Base-by-base conservation (phyloP, 2,329 filamentous ascomycete genomes). In the Talaromyces sp. region DNA sequence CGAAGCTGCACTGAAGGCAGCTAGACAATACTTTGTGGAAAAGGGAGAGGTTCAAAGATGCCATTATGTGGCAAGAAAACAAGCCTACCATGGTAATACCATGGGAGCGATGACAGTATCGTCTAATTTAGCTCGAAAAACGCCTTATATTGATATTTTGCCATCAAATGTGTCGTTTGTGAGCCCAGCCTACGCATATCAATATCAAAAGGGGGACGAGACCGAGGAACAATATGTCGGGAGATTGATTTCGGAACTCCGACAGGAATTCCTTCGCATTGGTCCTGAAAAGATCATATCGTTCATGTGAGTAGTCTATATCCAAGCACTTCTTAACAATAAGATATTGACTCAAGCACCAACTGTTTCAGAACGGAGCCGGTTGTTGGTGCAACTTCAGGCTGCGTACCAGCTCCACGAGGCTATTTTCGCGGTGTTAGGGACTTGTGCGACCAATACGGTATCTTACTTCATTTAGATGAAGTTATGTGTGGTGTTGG, bases 381-480 rank as follows among this genome's bases (percentile, higher is more conserved):
- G 0, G 79, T 91, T 13, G 35, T 46, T 36, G 53, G 53, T 21
- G 53, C 53, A 25, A 46, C 53, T 5, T 46, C 36, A 0, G 89
- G 88, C 0, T 89, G 86, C 65, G 84, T 89, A 1, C 80, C 85
- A 1, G 77, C 86, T 0, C 78, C 86, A 0, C 74, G 77, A 0
- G 88, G 88, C 0, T 94, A 94, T 63, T 84, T 92, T 48, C 73
- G 77, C 48, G 87, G 86, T 0, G 83, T 93, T 70, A 81, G 81
- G 64, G 75, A 76, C 2, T 76, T 94, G 1, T 93, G 89, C 69
- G 80, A 86, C 54, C 83, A 82, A 61, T 79, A 93, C 66, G 89
- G 87, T 0, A 84, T 86, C 0, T 80, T 94, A 0, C 77, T 94
- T 19, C 86, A 93, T 50, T 73, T 93, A 0, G 90, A 94, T 65